These are phyloP conservation scores for Ampelomyces quisqualis DNA, from an alignment of 2,329 filamentous ascomycete genomes.

Conservation along the genomic window DNA sequence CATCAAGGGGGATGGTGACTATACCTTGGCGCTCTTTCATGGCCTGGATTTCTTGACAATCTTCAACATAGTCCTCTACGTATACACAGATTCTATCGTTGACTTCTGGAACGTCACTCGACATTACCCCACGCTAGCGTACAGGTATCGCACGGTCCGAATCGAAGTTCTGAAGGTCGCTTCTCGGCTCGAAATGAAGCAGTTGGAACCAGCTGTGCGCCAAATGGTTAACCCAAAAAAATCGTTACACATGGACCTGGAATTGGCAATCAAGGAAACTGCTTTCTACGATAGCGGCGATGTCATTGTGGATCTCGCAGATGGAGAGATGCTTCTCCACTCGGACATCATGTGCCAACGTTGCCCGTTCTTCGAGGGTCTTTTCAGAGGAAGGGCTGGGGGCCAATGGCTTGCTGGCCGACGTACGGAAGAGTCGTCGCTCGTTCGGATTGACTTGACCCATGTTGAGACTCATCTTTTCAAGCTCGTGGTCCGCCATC, in stretches of 20 bases:
- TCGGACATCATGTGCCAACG: constrained; percentile 76
- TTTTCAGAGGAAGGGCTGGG: constrained; percentile 84
- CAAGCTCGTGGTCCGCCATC: constrained; percentile 71
- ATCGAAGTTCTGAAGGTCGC: constrained; percentile 86
- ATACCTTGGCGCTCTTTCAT: constrained; percentile 63
- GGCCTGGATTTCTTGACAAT: constrained; percentile 75
- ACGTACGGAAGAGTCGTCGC: constrained; percentile 53
- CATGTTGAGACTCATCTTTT: constrained; percentile 77
- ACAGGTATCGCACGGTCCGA: constrained; percentile 76
- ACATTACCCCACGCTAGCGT: constrained; percentile 64
- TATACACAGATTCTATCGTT: constrained; percentile 77
- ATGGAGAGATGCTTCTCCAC: constrained; percentile 69
- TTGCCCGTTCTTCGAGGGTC: constrained; percentile 87
- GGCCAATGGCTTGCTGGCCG: constrained; percentile 81
- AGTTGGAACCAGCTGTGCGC: constrained; percentile 74
- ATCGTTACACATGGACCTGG: constrained; percentile 69
- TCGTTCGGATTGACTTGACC: constrained; percentile 74
- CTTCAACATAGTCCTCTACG: constrained; percentile 74
- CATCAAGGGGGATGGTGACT: constrained; percentile 56
- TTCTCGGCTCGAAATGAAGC: constrained; percentile 66
- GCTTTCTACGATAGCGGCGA: constrained; percentile 79
- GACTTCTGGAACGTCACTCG: constrained; percentile 84
- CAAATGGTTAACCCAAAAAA: constrained; percentile 67
- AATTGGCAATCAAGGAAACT: constrained; percentile 65
- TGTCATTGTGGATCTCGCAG: constrained; percentile 74